Base-by-base conservation (phyloP, 2,329 filamentous ascomycete genomes). In the Xylaria multiplex region DNA sequence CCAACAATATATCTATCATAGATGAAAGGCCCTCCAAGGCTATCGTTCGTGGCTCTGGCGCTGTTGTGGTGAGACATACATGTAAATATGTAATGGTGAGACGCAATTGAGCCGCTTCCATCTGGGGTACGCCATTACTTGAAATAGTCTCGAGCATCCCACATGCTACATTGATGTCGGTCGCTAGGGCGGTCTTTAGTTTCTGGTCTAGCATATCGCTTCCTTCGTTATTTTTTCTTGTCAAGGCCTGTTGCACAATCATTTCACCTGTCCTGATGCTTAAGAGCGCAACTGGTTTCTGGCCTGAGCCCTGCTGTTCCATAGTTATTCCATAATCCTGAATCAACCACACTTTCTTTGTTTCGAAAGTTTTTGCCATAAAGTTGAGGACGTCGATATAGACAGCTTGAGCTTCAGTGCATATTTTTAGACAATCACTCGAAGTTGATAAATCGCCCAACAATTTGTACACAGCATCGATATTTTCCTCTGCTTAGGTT, bases 21-120 rank as follows among this genome's bases (percentile, higher is more conserved):
- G 75, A 73, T 0, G 82, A 81, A 4, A 89, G 79, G 52, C 84
- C 84, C 13, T 79, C 73, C 11, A 88, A 71, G 0, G 84, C 82
- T 5, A 81, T 73, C 0, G 81, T 79, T 5, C 84, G 81, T n/a
- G 83, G 79, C 59, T 85, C 84, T 0, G 81, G 75, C 1, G 79
- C 79, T 0, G 74, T 71, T 0, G 81, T 79, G 3, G 71, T 70
- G 5, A 79, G 63, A 63, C 80, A 83, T 0, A 82, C 71, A 19
- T 81, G 76, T 11, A 81, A 70, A 65, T 86, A 87, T 2, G 85
- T 71, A 0, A 69, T 69, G 59, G 80, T 80, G 6, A 87, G 76
- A 40, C 72, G 74, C 1, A 73, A 61, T 3, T 77, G 71, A 2
- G 72, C 71, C 16, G 71, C 65, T 2, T 77, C 66, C 2, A 61